phyloP scores from a whole-genome alignment of 331 rosid genomes.

The Acacia pycnantha region DNA sequence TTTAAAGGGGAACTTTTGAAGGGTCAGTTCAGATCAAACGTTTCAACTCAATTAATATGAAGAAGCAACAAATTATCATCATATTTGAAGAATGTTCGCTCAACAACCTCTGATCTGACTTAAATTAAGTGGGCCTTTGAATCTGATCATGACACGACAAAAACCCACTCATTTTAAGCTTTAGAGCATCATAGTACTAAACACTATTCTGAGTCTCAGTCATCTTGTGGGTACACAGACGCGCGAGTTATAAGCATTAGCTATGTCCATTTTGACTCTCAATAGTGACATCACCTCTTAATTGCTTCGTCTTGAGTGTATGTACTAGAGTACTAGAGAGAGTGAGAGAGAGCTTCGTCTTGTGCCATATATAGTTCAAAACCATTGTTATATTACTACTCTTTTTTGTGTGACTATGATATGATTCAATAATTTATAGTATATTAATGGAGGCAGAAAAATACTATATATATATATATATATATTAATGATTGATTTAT shows the following conservation, averaged over 20 bases:
- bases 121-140: constrained; percentile 27
- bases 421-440: background rate
- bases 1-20: constrained; percentile 1
- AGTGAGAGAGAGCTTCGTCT: too few species aligned
- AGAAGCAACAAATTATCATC: background rate
- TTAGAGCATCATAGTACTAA: background rate
- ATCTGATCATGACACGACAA: background rate
- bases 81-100: constrained; percentile 10
- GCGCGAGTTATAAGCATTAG: too few species aligned
- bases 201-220: too few species aligned
- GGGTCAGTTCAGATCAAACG: constrained; percentile 35
- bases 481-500: background rate
- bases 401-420: background rate
- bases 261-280: too few species aligned
- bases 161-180: background rate
- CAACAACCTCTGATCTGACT: constrained; percentile 24
- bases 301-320: background rate
- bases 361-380: background rate
- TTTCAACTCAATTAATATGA: constrained; percentile 27
- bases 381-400: background rate
- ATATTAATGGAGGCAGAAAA: background rate
- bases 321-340: too few species aligned
- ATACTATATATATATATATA: too few species aligned
- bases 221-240: too few species aligned
- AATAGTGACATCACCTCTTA: too few species aligned